Conservation (phyloP, 768 basidiomycete genomes). For the Suillus luteus region DNA sequence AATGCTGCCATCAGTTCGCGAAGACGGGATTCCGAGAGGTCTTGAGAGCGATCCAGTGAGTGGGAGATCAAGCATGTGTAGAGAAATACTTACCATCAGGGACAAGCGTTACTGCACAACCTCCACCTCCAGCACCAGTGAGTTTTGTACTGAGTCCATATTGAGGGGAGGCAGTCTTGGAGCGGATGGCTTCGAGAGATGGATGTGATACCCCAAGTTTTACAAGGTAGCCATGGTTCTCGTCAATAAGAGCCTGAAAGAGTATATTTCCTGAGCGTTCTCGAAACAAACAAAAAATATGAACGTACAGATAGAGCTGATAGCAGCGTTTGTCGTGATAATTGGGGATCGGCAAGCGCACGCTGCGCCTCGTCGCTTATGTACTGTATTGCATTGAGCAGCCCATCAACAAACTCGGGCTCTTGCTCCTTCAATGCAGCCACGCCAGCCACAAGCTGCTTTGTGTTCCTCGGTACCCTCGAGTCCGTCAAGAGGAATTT, state of each 20-base stretch:
- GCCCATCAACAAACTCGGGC: conserved; percentile 79
- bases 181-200: conserved; percentile 76
- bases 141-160: conserved; percentile 87
- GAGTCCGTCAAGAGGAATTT: conserved; percentile 92
- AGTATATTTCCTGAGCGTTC: neutral
- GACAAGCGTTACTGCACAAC: conserved; percentile 94
- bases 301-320: conserved; percentile 67
- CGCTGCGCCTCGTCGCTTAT: conserved; percentile 83
- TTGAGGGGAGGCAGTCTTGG: conserved; percentile 62
- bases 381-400: conserved; percentile 79
- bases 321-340: conserved; percentile 67
- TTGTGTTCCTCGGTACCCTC: conserved; percentile 90
- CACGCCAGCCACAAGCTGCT: conserved; percentile 91
- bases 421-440: conserved; percentile 73
- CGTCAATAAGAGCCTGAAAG: conserved; percentile 71
- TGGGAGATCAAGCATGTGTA: conserved; percentile 1
- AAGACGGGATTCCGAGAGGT: conserved; percentile 64
- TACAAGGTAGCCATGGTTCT: conserved; percentile 87
- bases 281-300: conserved; percentile 15
- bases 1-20: conserved; percentile 53
- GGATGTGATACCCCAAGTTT: conserved; percentile 91
- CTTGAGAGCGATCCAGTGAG: conserved; percentile 42
- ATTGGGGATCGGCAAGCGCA: conserved; percentile 70
- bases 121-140: conserved; percentile 97
- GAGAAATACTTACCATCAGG: conserved; percentile 73